A percentile compares a stretch with the other conserved stretches of the same genome.
phyloP scores from a whole-genome alignment of 768 basidiomycete genomes.

The Pisolithus sp. region DNA sequence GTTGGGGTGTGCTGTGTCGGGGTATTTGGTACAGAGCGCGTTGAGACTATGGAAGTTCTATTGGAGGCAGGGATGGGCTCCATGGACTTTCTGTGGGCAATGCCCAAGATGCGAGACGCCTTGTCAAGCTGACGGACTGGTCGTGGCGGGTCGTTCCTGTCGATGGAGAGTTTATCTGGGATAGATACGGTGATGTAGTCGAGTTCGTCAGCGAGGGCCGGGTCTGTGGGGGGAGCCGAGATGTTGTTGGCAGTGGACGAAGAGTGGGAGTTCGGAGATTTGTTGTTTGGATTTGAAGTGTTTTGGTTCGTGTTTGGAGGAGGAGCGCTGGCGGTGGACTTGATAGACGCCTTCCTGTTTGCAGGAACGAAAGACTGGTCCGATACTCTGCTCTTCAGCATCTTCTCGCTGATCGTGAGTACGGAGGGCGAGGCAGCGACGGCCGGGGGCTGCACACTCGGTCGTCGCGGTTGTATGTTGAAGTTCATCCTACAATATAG shows the following conservation, averaged over 20 bases:
- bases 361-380: conserved; percentile 37
- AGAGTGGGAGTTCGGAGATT: conserved; percentile 25
- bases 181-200: conserved; percentile 60
- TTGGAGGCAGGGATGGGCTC: conserved; percentile 77
- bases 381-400: conserved; percentile 43
- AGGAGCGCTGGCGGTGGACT: conserved; percentile 6
- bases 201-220: conserved; percentile 57
- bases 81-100: conserved; percentile 71
- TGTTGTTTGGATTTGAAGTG: conserved; percentile 13
- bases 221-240: conserved; percentile 8
- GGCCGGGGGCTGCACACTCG: conserved; percentile 16
- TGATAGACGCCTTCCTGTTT: conserved; percentile 14
- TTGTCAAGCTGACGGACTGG: conserved; percentile 51
- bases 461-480: conserved; percentile 12
- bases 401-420: conserved; percentile 33
- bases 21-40: conserved; percentile 39
- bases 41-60: conserved; percentile 73
- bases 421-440: conserved; percentile 32
- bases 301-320: conserved; percentile 10
- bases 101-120: conserved; percentile 72
- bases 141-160: conserved; percentile 30
- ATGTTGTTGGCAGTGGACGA: conserved; percentile 31
- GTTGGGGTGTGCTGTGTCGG: conserved; percentile 61
- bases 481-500: conserved; percentile 12
- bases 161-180: conserved; percentile 13